These are phyloP conservation scores for Cyclotella baltica DNA, from an alignment of 108 stramenopile genomes.

Conservation along the genomic window DNA sequence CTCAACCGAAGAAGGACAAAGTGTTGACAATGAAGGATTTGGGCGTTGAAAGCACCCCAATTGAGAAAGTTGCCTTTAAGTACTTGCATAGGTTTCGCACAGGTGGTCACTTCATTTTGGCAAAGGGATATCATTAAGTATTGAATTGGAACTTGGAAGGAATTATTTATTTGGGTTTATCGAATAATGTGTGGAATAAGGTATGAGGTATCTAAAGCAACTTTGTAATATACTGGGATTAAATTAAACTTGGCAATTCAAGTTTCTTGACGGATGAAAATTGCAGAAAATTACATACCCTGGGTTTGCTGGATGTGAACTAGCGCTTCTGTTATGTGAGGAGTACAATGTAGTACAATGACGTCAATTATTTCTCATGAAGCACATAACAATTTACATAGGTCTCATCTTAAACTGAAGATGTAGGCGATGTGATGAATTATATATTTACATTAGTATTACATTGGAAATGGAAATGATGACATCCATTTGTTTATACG, in stretches of 20 bases:
- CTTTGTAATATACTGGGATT: neutral
- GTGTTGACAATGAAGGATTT: slow-evolving; percentile 88
- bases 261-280: neutral
- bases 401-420: no score
- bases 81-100: slow-evolving; percentile 89
- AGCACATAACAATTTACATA: no score
- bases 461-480: no score
- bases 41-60: slow-evolving; percentile 77
- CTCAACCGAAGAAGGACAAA: slow-evolving; percentile 52
- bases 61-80: slow-evolving; percentile 90
- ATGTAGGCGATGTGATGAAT: no score
- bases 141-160: neutral
- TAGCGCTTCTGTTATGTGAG: no score
- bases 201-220: neutral
- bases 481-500: no score
- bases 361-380: no score
- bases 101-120: slow-evolving; percentile 90
- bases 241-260: slow-evolving; percentile 7
- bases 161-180: neutral
- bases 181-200: neutral
- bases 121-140: slow-evolving; percentile 85
- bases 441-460: no score
- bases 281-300: no score
- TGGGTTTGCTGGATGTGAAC: no score
- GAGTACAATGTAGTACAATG: no score